Base-by-base conservation (phyloP, 2,329 filamentous ascomycete genomes). In the Botryosphaeria dothidea region DNA sequence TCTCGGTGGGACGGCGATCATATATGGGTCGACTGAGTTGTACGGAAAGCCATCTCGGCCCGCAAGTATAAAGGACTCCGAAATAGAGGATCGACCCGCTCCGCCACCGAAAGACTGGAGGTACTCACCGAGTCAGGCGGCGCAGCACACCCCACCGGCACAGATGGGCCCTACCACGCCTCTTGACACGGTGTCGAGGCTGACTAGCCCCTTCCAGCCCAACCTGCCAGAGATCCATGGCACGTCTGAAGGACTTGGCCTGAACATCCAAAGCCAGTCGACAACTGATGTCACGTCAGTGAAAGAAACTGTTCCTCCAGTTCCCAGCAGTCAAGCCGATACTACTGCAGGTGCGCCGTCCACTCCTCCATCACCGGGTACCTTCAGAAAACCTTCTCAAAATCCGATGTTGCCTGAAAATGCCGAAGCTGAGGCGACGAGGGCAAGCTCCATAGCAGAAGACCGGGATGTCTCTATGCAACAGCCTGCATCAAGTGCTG, bases 91-190 rank as follows among this genome's bases (percentile, higher is more conserved):
- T 25, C 73, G 74, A 64, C 79, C 79, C 25, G 74, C 76, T 13
- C 77, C 80, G 13, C 80, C 81, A 46, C 77, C 80, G 0, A 84
- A 82, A 66, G 78, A 79, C 65, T 66, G 70, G 68, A 72, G 74
- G n/a, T 77, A 78, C 61, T 75, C 73, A 19, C 56, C 63, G 4
- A 29, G 46, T 3, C 54, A 57, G 11, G 31, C 21, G 2, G 41
- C 31, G 3, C 45, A 56, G n/a, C 23, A 23, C 19, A 43, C 46
- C 29, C 31, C 63, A 21, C 63, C 48, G 19, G n/a, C 41, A n/a
- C 34, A 36, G 7, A 29, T 7, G 15, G 63, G 25, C 11, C 46
- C 49, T 19, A 45, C 17, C 46, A 67, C 51, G 34, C 65, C 31
- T 19, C 56, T 46, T 41, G 51, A 49, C 36, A 25, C 31, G n/a